Conservation (phyloP, 1,284 basidiomycete species). For the Cutaneotrichosporon mucoides region DNA sequence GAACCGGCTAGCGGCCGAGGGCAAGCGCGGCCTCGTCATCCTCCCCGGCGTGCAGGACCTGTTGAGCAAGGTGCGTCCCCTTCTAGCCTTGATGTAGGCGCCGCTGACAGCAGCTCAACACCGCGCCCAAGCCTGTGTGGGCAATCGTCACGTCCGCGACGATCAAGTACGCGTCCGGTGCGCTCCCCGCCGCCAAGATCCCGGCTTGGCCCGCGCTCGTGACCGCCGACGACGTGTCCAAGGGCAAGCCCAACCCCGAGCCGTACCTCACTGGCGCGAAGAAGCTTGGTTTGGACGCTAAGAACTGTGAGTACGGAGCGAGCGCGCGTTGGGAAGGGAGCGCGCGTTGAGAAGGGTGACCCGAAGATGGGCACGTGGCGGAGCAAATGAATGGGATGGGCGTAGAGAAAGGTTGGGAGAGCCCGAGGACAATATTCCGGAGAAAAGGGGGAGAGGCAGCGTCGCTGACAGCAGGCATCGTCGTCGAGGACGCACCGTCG, state of each 20-base stretch:
- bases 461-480: slow-evolving; percentile 54
- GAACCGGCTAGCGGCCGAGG: slow-evolving; percentile 36
- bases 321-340: too few species aligned
- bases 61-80: slow-evolving; percentile 17
- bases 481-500: slow-evolving; percentile 78
- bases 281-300: slow-evolving; percentile 31
- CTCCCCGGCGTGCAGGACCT: slow-evolving; percentile 43
- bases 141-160: slow-evolving; percentile 81
- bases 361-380: too few species aligned
- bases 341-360: too few species aligned
- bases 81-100: too few species aligned
- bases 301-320: slow-evolving; percentile 12
- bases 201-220: slow-evolving; percentile 57
- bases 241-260: slow-evolving; percentile 75
- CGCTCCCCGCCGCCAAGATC: slow-evolving; percentile 59
- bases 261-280: slow-evolving; percentile 59
- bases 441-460: too few species aligned
- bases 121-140: slow-evolving; percentile 66
- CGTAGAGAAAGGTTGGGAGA: too few species aligned
- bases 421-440: too few species aligned
- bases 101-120: slow-evolving; percentile 52
- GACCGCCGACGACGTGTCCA: slow-evolving; percentile 66
- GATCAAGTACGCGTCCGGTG: slow-evolving; percentile 60
- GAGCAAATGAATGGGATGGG: too few species aligned
- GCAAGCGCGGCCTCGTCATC: slow-evolving; percentile 43